Evolutionary conservation across 202 grass and related monocot species (phyloP).

Genomic region (Zizania palustris): DNA sequence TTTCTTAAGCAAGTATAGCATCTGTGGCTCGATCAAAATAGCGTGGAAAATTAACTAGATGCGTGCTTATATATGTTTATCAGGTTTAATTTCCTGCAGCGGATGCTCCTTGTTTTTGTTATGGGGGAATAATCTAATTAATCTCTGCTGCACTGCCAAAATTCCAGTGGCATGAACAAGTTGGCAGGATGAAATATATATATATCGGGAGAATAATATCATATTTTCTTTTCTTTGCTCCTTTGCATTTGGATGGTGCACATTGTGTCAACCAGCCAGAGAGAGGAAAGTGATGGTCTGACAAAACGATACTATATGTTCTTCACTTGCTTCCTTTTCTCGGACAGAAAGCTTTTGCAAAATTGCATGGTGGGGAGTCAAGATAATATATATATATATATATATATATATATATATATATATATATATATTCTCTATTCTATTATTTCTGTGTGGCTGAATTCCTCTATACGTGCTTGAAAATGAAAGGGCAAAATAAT

Average conservation of each 20-base stretch:
- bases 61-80: too few relatives aligned
- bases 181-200: constrained; percentile 31
- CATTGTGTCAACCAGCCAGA: constrained; percentile 43
- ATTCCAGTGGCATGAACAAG: constrained; percentile 38
- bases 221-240: neutral
- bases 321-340: constrained; percentile 48
- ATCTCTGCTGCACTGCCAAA: constrained; percentile 30
- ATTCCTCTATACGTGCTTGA: constrained; percentile 2
- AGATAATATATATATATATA: too few relatives aligned
- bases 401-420: too few relatives aligned
- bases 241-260: constrained; percentile 40
- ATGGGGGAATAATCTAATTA: too few relatives aligned
- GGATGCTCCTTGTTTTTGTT: constrained; percentile 35
- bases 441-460: constrained; percentile 21
- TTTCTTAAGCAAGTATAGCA: constrained; percentile 19
- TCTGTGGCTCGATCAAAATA: neutral
- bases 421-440: constrained; percentile 46
- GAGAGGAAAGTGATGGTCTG: constrained; percentile 31
- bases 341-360: constrained; percentile 64
- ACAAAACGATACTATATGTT: constrained; percentile 33
- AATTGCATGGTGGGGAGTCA: constrained; percentile 44
- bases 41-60: too few relatives aligned
- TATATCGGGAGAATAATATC: constrained; percentile 34
- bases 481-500: neutral
- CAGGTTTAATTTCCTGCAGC: constrained; percentile 16